These are phyloP conservation scores for Stemphylium lycopersici DNA, from an alignment of 2,329 filamentous ascomycete species.

Conservation along the genomic window DNA sequence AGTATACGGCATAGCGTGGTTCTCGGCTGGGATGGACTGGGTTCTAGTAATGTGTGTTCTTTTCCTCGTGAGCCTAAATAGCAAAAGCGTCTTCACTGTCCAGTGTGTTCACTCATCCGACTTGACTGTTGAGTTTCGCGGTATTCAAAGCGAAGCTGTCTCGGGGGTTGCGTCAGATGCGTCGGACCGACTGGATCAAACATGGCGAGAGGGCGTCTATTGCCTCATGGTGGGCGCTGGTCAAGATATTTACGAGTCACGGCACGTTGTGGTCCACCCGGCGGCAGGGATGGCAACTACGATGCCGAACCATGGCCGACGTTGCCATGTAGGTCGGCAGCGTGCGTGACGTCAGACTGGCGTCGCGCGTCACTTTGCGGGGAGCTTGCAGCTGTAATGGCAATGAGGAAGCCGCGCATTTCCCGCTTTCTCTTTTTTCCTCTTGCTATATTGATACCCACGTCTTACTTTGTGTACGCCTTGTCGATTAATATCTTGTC, in stretches of 20 bases:
- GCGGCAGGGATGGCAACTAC: not conserved
- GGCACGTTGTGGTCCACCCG: constrained; percentile 8
- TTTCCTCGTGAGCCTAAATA: not conserved
- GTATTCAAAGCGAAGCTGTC: not conserved
- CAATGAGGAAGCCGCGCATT: not conserved
- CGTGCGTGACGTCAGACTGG: constrained; percentile 12
- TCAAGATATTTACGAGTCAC: constrained; percentile 2
- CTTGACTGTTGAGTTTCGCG: not conserved
- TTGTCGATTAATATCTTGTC: not conserved
- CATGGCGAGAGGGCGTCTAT: not conserved
- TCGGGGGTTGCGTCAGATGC: not conserved
- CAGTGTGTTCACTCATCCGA: not conserved
- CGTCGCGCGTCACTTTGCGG: constrained; percentile 15
- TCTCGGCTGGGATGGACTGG: not conserved
- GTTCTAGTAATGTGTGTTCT: constrained; percentile 10
- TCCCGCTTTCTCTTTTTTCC: not conserved
- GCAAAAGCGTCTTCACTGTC: not conserved
- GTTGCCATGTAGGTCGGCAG: constrained; percentile 5
- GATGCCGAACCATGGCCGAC: constrained; percentile 15
- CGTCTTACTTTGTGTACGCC: not conserved
- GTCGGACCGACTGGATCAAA: not conserved
- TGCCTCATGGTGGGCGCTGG: not conserved
- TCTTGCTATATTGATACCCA: constrained; percentile 13
- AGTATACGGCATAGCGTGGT: constrained; percentile 11
- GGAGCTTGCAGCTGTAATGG: constrained; percentile 8